phyloP scores from a whole-genome alignment of 257 asterid species.

The Plantago elongata region DNA sequence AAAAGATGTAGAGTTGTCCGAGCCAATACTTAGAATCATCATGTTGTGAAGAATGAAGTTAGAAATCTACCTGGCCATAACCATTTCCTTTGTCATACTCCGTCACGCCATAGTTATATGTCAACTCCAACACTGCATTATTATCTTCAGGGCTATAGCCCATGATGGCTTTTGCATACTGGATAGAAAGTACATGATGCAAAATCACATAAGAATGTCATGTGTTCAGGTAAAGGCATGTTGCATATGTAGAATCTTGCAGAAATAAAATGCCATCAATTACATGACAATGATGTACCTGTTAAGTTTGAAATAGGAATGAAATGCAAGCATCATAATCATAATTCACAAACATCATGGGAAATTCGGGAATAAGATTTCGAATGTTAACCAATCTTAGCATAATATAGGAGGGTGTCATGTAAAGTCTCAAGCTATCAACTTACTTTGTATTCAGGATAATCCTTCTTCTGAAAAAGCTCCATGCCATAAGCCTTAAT shows the following conservation, averaged over 20 bases:
- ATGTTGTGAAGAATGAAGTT: not conserved
- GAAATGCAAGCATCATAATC: no score
- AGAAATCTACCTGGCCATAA: constrained; percentile 59
- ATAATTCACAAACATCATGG: no score
- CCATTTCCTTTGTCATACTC: constrained; percentile 80
- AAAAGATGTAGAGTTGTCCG: not conserved
- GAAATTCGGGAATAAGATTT: not conserved
- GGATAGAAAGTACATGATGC: constrained; percentile 10
- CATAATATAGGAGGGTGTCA: constrained; percentile 2
- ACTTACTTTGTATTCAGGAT: constrained; percentile 43
- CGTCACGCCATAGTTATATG: constrained; percentile 60
- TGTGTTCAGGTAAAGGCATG: no score
- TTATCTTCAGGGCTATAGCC: constrained; percentile 81
- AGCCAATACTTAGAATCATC: not conserved
- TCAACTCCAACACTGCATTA: constrained; percentile 60
- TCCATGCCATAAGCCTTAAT: constrained; percentile 49
- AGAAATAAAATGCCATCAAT: not conserved
- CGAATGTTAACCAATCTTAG: not conserved
- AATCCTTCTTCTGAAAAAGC: constrained; percentile 35
- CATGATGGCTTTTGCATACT: constrained; percentile 65
- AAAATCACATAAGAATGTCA: no score
- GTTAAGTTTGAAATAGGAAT: not conserved
- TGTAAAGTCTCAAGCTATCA: constrained; percentile 3
- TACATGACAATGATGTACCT: not conserved
- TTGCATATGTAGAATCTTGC: not conserved